These are phyloP conservation scores for Lippia alba DNA, from an alignment of 305 asterid genomes.

Conservation along the genomic window DNA sequence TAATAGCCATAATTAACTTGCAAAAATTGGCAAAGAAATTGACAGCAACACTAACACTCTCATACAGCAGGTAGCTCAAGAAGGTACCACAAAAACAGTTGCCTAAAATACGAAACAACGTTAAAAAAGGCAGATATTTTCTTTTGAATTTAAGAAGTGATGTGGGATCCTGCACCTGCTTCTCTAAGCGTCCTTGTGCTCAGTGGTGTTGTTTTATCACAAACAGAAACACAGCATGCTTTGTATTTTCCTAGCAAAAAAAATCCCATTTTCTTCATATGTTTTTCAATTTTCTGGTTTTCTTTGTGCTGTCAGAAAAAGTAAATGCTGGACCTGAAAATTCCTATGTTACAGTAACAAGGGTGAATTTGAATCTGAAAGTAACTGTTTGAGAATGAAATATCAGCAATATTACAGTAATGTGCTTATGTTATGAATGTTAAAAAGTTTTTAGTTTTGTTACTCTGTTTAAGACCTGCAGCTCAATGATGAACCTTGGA, in stretches of 20 bases:
- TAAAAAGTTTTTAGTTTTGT: background rate
- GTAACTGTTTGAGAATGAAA: slow-evolving; percentile 21
- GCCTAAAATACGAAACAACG: slow-evolving; percentile 12
- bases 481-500: background rate
- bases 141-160: slow-evolving; percentile 31
- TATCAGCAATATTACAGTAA: background rate
- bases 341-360: slow-evolving; percentile 34
- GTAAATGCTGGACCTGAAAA: slow-evolving; percentile 38
- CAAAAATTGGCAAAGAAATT: background rate
- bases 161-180: slow-evolving; percentile 59
- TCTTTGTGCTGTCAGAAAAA: slow-evolving; percentile 32
- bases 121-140: background rate
- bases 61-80: background rate
- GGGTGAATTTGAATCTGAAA: slow-evolving; percentile 29
- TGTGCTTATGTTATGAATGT: background rate
- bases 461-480: background rate
- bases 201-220: slow-evolving; percentile 66
- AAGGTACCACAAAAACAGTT: slow-evolving; percentile 35
- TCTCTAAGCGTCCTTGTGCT: slow-evolving; percentile 50
- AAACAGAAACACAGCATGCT: slow-evolving; percentile 27
- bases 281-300: background rate
- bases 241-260: slow-evolving; percentile 26
- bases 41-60: slow-evolving; percentile 26
- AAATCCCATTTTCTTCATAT: background rate
- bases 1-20: slow-evolving; percentile 2